Percentiles rank a stretch among this genome's conserved stretches.
Evolutionary conservation across 768 basidiomycete species (phyloP).

Genomic region (Boletellus sp.): DNA sequence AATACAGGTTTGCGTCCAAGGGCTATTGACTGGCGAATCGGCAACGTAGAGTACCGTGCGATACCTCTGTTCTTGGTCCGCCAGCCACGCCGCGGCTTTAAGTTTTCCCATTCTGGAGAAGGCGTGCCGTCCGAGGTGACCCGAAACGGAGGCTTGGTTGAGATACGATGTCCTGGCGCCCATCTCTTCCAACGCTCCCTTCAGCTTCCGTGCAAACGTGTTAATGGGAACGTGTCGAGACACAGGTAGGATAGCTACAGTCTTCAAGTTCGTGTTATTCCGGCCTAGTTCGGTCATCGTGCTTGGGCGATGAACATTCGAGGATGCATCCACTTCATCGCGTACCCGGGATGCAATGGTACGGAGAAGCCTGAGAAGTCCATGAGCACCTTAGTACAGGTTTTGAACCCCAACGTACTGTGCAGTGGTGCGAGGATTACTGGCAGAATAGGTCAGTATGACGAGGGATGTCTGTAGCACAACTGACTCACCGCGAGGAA

Average conservation of each 20-base stretch:
- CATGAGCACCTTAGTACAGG: neutral
- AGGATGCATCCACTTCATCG: conserved; percentile 69
- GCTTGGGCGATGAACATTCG: conserved; percentile 48
- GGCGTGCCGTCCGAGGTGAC: conserved; percentile 89
- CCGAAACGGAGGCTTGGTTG: conserved; percentile 90
- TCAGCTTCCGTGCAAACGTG: conserved; percentile 85
- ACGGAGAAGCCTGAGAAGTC: conserved; percentile 55
- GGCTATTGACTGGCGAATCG: conserved; percentile 89
- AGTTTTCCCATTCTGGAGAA: conserved; percentile 97
- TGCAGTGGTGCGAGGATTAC: conserved; percentile 82
- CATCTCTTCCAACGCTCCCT: conserved; percentile 82
- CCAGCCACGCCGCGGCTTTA: conserved; percentile 88
- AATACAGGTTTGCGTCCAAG: conserved; percentile 98
- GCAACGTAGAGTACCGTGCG: conserved; percentile 94
- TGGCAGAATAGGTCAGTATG: conserved; percentile 24
- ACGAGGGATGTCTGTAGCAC: neutral
- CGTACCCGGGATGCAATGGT: conserved; percentile 93
- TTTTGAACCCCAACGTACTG: conserved; percentile 45
- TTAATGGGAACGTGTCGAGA: conserved; percentile 86
- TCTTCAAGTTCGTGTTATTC: conserved; percentile 88
- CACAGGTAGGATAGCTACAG: conserved; percentile 87
- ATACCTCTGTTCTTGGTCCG: conserved; percentile 92
- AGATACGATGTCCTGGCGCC: conserved; percentile 92
- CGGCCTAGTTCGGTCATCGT: conserved; percentile 59
- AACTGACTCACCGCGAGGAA: conserved; percentile 60